Base-by-base conservation (phyloP, 805 yeast genomes). In the Ogataea pini region DNA sequence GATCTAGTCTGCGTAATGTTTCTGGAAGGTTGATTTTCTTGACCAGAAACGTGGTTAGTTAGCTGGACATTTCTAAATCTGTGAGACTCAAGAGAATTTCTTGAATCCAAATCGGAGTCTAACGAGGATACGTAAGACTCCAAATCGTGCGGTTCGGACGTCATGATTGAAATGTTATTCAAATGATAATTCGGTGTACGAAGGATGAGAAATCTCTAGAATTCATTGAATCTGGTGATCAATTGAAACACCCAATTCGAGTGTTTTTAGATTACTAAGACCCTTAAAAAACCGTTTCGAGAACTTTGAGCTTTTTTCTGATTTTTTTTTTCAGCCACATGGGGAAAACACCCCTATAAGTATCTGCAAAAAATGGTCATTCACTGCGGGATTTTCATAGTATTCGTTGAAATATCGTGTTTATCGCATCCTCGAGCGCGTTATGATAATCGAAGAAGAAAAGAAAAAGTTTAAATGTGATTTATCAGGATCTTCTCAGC, bases 91-190 rank as follows among this genome's bases (percentile, higher is more conserved):
- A 9, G 10, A 7, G 44, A 44, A 27, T 20, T 32, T n/a, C 20
- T 19, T 3, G 48, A 36, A 14, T 36, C 32, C 28, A 44, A 13
- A 5, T 44, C 48, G 14, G 43, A 39, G 44, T 44, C 43, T 22
- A 38, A 17, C 19, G 48, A 44, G 3, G 48, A 37, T 7, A 17
- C 32, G 29, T 31, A 34, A 4, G 38, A 41, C 3, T 8, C n/a
- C 14, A 27, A 22, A 16, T 19, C 43, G 5, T 19, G 8, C 6
- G 36, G n/a, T 5, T 5, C n/a, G 14, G 16, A 13, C 6, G 31
- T 7, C 39, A 42, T 42, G 31, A 10, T 22, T 6, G n/a, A n/a
- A n/a, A n/a, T n/a, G n/a, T n/a, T n/a, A n/a, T n/a, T n/a, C n/a
- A n/a, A n/a, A n/a, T n/a, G n/a, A n/a, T n/a, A n/a, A n/a, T n/a